Evolutionary conservation across 176 grass and related monocot species (phyloP).

Genomic region (Tuctoria greenei): DNA sequence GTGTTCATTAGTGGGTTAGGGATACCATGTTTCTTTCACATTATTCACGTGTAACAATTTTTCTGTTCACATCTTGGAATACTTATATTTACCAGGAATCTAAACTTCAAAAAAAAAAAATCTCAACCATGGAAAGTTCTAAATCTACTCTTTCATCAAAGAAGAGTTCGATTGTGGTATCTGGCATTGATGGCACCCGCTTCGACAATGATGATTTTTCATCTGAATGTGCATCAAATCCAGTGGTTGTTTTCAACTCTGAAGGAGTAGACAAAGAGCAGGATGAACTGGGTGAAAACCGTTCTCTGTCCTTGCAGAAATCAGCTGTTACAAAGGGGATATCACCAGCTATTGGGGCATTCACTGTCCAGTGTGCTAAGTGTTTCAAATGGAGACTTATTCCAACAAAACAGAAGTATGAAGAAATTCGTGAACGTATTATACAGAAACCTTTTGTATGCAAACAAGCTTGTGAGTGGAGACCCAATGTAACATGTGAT

Average conservation of each 20-base stretch:
- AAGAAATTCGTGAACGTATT: conserved; percentile 86
- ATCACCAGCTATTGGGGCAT: conserved; percentile 80
- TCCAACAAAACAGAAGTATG: conserved; percentile 91
- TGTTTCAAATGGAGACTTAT: conserved; percentile 99
- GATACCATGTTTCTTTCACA: conserved; percentile 20
- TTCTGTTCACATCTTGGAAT: no score
- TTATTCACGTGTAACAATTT: neutral
- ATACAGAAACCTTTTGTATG: conserved; percentile 83
- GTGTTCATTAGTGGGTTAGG: neutral
- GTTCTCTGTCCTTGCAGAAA: conserved; percentile 35
- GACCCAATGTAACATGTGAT: conserved; percentile 61
- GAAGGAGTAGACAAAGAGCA: conserved; percentile 45
- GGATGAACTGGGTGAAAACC: conserved; percentile 49
- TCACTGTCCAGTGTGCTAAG: conserved; percentile 83
- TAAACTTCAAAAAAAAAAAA: conserved; percentile 19
- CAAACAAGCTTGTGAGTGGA: conserved; percentile 75
- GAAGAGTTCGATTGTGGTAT: conserved; percentile 28
- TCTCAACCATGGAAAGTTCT: conserved; percentile 48
- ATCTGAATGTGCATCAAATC: conserved; percentile 44
- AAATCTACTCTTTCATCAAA: conserved; percentile 42
- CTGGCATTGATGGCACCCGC: conserved; percentile 27
- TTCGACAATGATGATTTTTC: conserved; percentile 36
- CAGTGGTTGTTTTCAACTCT: conserved; percentile 31
- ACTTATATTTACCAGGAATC: conserved; percentile 32
- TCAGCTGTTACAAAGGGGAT: conserved; percentile 17